Conservation (phyloP, 2,329 filamentous ascomycete genomes). For the Alternaria gansuensis region DNA sequence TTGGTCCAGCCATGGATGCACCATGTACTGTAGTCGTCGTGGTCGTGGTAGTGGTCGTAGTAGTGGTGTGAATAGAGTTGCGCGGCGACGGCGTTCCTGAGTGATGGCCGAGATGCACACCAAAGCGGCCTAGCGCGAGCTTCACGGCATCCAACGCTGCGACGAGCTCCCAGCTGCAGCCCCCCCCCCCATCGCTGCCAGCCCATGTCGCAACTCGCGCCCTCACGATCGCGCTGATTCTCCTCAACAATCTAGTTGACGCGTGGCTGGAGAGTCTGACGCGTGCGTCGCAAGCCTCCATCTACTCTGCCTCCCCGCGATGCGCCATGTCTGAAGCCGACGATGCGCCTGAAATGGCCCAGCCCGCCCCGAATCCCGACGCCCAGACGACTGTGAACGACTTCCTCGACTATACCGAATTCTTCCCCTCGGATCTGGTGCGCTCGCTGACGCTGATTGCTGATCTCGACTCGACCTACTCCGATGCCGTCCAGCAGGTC, state of each 20-base stretch:
- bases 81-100: slow-evolving; percentile 12
- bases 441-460: slow-evolving; percentile 70
- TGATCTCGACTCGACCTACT: slow-evolving; percentile 58
- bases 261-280: slow-evolving; percentile 53
- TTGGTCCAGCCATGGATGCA: background rate
- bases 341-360: slow-evolving; percentile 44
- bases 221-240: slow-evolving; percentile 42
- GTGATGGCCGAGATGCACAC: slow-evolving; percentile 1
- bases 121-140: slow-evolving; percentile 23
- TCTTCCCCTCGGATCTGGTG: slow-evolving; percentile 70
- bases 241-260: slow-evolving; percentile 43
- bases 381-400: slow-evolving; percentile 72
- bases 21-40: background rate
- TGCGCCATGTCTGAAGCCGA: slow-evolving; percentile 51
- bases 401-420: slow-evolving; percentile 74
- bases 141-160: slow-evolving; percentile 17
- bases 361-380: slow-evolving; percentile 66
- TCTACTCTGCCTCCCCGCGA: slow-evolving; percentile 42
- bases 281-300: slow-evolving; percentile 48
- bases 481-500: slow-evolving; percentile 55
- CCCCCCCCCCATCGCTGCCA: slow-evolving; percentile 15
- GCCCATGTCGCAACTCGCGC: slow-evolving; percentile 29
- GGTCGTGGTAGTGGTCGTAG: background rate
- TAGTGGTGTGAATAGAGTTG: background rate
- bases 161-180: slow-evolving; percentile 18